A percentile compares a stretch with the other conserved stretches of the same genome.
phyloP scores from a whole-genome alignment of 768 basidiomycete species.

The Favolaschia claudopus region DNA sequence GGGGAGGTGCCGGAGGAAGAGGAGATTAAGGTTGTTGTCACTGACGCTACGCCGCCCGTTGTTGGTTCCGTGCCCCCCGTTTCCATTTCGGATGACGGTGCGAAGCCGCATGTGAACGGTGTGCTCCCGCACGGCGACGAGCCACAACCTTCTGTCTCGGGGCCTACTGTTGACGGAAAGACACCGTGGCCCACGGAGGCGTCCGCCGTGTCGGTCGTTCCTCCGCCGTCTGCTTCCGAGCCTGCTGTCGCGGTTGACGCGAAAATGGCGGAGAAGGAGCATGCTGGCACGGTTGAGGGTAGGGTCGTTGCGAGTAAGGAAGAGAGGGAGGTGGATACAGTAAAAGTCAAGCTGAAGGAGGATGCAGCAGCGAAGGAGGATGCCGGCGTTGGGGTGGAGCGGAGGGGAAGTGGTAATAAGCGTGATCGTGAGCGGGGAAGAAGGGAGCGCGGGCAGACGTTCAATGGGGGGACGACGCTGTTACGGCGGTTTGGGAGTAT shows the following conservation, averaged over 20 bases:
- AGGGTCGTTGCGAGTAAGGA: constrained; percentile 46
- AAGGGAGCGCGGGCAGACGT: constrained; percentile 33
- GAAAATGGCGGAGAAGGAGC: constrained; percentile 44
- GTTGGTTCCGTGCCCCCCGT: too few species aligned
- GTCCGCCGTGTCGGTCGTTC: too few species aligned
- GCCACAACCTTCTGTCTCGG: constrained; percentile 5
- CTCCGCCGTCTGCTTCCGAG: too few species aligned
- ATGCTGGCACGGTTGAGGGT: constrained; percentile 40
- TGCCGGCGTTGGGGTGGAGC: constrained; percentile 62
- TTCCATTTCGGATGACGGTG: too few species aligned
- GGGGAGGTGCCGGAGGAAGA: too few species aligned
- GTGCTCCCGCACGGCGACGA: background rate
- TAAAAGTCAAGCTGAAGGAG: constrained; percentile 51
- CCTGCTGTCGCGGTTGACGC: constrained; percentile 38
- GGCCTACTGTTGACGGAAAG: background rate
- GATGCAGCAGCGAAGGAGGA: constrained; percentile 69
- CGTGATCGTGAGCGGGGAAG: constrained; percentile 40
- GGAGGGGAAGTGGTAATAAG: constrained; percentile 55
- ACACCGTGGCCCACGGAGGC: background rate
- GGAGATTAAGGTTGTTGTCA: too few species aligned
- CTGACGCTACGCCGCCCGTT: too few species aligned
- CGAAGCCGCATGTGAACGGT: constrained; percentile 5
- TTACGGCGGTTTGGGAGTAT: constrained; percentile 81
- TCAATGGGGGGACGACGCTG: constrained; percentile 73
- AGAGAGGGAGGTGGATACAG: constrained; percentile 42